Evolutionary conservation across 2,329 filamentous ascomycete species (phyloP), one percentile per base, ranked within the genome.

Genomic region (Diaporthe batatas): DNA sequence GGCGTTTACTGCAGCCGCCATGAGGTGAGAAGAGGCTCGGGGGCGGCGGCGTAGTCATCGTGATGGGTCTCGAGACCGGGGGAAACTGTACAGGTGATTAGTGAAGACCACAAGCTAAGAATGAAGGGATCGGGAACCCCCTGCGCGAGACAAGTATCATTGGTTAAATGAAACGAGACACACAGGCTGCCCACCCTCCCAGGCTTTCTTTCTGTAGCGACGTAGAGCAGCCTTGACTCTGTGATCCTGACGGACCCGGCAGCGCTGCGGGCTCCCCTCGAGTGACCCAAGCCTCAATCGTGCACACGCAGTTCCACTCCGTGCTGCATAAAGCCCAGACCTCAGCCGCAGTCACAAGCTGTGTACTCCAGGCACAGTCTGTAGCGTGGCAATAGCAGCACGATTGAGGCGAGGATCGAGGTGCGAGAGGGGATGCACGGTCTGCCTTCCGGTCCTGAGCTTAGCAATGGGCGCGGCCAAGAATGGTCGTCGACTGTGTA

Each of bases 211-310:
- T n/a, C n/a, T n/a, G n/a, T 16, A 29, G 25, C 25, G 16, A 34
- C 16, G 53, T 55, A 55, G 53, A 55, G 53, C 29, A 55, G 53
- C 53, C 53, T 55, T 55, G 53, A 55, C 53, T 55, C 53, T 55
- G 53, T 21, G 16, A 55, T 34, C 25, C 53, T 55, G 53, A 29
- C 34, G 29, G 29, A 34, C 29, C 53, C 14, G 14, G 53, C 29
- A 16, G 29, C 53, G 53, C 29, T 34, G 29, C 53, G 34, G 16
- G 34, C 14, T 55, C 53, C 53, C 53, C 53, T 55, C 53, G 6
- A 32, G 29, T 55, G 29, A 34, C 32, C 53, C 53, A 55, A 55
- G 25, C 34, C 53, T 55, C 25, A 55, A 55, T 55, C 53, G 25
- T 21, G 53, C 25, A 55, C 53, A 55, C 53, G 53, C 53, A 55